Evolutionary conservation across 2,329 filamentous ascomycete genomes (phyloP).

Genomic region (Curvularia sp.): DNA sequence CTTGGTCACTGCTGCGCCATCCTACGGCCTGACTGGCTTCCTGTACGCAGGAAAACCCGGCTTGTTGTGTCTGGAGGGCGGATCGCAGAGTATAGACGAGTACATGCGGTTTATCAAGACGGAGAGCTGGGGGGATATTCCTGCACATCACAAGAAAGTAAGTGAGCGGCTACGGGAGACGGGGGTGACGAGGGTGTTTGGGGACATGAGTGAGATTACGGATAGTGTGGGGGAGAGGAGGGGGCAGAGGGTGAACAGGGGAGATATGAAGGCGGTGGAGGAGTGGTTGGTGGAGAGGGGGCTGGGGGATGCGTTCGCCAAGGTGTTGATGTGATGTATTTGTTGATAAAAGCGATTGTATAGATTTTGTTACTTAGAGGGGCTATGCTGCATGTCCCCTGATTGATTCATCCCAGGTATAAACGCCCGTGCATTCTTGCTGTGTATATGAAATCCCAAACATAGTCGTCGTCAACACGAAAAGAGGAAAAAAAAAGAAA

Average conservation of each 20-base stretch:
- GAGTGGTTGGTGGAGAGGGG: slow-evolving; percentile 57
- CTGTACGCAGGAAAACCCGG: slow-evolving; percentile 67
- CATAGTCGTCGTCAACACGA: not conserved
- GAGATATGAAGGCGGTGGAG: slow-evolving; percentile 62
- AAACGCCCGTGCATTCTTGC: not conserved
- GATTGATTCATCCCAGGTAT: not conserved
- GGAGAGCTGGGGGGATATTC: slow-evolving; percentile 68
- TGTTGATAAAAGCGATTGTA: not conserved
- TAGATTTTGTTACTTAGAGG: not conserved
- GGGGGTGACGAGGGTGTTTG: slow-evolving; percentile 54
- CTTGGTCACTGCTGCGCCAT: slow-evolving; percentile 61
- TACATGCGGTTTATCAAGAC: slow-evolving; percentile 71
- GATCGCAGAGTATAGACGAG: slow-evolving; percentile 58
- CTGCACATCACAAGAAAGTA: slow-evolving; percentile 67
- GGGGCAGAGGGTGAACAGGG: slow-evolving; percentile 59
- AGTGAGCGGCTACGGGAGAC: slow-evolving; percentile 62
- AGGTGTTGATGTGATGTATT: slow-evolving; percentile 44
- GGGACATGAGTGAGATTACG: slow-evolving; percentile 65
- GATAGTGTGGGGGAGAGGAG: slow-evolving; percentile 57
- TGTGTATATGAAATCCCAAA: not conserved
- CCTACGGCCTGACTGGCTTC: slow-evolving; percentile 64
- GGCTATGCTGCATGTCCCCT: not conserved
- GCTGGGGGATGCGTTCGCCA: slow-evolving; percentile 55
- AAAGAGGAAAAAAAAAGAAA: not conserved
- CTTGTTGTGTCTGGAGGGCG: slow-evolving; percentile 60